Evolutionary conservation across 2,329 filamentous ascomycete species (phyloP), one percentile per base, ranked within the genome.

Genomic region (Nigrograna mackinnonii): DNA sequence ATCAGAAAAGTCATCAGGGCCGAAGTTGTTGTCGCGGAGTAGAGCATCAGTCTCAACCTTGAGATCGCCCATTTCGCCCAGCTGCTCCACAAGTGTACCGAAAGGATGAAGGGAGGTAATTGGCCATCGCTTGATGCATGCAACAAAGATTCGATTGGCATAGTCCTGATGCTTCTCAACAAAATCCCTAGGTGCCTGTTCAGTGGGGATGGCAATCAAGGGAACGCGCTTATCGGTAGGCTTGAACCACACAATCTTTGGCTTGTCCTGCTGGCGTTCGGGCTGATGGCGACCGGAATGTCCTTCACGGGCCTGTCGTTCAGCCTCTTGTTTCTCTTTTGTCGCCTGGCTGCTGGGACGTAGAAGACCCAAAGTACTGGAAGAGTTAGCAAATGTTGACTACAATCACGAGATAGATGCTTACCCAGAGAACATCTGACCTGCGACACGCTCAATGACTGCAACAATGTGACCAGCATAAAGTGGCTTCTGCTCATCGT

Each of bases 241-340:
- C 79, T 99, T 99, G 78, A 99, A 99, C 94, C 94, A 99, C 31
- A 99, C 94, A 72, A 99, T 99, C 84, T 99, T 99, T 50, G 94
- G 94, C 74, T 96, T 96, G 52, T 99, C 94, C 67, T 95, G 91
- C 50, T 89, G 83, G 40, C 91, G 89, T 52, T 87, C 85, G 48
- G 91, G 89, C 53, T 94, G 85, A 39, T 85, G 82, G 47, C 80
- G 81, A 49, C 87, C 85, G 40, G 80, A 79, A 53, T 77, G 80
- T 49, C 91, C 92, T 66, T 97, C 92, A 56, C 92, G 86, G 57
- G 91, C 91, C 54, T 89, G 87, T 50, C 94, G 85, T 76, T 99
- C 94, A 33, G 94, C 94, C 69, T 99, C 94, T 69, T 99, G 94
- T 77, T 97, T 97, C 77, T 99, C 94, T 76, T 97, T 99, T 43